These are phyloP conservation scores for Termitomyces heimii DNA, from an alignment of 768 basidiomycete genomes.

Conservation along the genomic window DNA sequence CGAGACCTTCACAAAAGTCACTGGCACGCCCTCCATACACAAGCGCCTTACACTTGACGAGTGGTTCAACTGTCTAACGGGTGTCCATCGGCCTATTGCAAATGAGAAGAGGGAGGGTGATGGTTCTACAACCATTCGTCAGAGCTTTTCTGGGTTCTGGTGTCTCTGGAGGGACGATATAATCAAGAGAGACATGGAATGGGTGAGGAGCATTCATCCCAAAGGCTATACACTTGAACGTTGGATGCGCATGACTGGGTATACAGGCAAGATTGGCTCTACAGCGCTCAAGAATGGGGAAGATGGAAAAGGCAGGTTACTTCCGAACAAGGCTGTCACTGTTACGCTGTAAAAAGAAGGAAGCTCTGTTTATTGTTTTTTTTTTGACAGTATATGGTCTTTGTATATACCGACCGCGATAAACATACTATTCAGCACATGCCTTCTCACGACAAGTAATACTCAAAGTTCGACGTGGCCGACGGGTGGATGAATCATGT, in stretches of 20 bases:
- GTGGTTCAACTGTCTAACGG: constrained; percentile 24
- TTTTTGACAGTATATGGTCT: not conserved
- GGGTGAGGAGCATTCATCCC: constrained; percentile 35
- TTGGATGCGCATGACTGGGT: constrained; percentile 33
- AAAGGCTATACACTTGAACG: constrained; percentile 27
- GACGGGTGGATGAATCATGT: too few species aligned
- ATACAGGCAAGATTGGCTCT: constrained; percentile 19
- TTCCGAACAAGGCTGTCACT: constrained; percentile 17
- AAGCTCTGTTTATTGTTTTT: not conserved
- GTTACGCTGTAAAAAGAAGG: not conserved
- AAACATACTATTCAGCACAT: not conserved
- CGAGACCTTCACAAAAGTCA: constrained; percentile 30
- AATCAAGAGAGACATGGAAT: constrained; percentile 36
- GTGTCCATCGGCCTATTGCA: constrained; percentile 24
- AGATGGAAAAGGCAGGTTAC: constrained; percentile 22
- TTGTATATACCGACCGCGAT: not conserved
- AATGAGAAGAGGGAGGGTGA: constrained; percentile 22
- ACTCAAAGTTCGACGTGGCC: too few species aligned
- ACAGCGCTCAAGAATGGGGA: constrained; percentile 25
- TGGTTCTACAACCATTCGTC: constrained; percentile 24
- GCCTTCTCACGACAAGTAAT: too few species aligned
- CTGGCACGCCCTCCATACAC: constrained; percentile 27
- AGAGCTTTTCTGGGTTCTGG: constrained; percentile 42
- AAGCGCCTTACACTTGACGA: constrained; percentile 25
- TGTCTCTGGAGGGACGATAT: constrained; percentile 36